Evolutionary conservation across 1,139 yeast species (phyloP).

Genomic region (Debaryomyces sp.): DNA sequence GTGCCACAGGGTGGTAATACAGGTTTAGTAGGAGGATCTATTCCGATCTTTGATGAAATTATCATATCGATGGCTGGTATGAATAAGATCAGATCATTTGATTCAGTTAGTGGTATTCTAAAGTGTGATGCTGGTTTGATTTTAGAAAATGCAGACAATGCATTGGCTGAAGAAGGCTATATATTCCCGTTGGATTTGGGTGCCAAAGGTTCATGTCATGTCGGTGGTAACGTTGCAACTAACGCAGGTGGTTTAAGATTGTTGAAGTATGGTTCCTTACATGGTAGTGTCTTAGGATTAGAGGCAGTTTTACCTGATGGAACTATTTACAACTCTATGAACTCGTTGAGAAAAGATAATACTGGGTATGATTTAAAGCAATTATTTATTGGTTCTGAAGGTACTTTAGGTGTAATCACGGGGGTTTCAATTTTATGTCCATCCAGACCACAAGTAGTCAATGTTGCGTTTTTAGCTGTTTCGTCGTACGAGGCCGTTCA

Average conservation of each 20-base stretch:
- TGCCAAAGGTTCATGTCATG: constrained; percentile 96
- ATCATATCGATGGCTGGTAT: constrained; percentile 68
- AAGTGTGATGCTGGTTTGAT: constrained; percentile 92
- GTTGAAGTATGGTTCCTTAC: constrained; percentile 88
- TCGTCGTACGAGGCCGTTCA: constrained; percentile 81
- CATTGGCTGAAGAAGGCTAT: constrained; percentile 76
- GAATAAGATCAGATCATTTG: constrained; percentile 83
- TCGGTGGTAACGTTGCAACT: constrained; percentile 95
- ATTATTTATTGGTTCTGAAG: constrained; percentile 90
- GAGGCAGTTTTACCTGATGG: constrained; percentile 95
- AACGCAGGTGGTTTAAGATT: constrained; percentile 95
- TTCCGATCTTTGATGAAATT: constrained; percentile 91
- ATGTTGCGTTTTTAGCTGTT: constrained; percentile 88
- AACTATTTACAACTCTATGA: constrained; percentile 74
- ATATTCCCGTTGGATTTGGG: constrained; percentile 95
- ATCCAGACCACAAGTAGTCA: constrained; percentile 83
- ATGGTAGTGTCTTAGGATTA: constrained; percentile 87
- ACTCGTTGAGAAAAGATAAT: constrained; percentile 86
- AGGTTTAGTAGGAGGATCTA: constrained; percentile 94
- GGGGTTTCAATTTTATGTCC: constrained; percentile 91
- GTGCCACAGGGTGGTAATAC: constrained; percentile 99
- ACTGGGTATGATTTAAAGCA: constrained; percentile 95
- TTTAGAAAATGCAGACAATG: constrained; percentile 82
- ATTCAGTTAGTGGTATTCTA: constrained; percentile 78
- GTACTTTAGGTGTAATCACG: constrained; percentile 87